These are phyloP conservation scores for Russula olivacea DNA, from an alignment of 768 basidiomycete species.

Conservation along the genomic window DNA sequence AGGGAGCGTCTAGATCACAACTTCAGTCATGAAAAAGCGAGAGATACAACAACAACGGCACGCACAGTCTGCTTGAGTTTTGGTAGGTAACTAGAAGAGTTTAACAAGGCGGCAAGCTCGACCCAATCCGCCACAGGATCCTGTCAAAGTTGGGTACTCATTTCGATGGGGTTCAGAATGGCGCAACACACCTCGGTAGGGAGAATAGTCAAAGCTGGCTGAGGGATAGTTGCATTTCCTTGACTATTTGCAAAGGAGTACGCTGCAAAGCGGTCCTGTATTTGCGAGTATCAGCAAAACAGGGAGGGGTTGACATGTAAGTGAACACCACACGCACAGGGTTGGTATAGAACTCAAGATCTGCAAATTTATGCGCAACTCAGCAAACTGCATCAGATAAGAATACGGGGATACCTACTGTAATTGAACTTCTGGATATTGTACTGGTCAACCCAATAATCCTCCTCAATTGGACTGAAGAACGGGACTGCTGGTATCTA, in stretches of 20 bases:
- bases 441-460: conserved; percentile 64
- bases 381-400: neutral
- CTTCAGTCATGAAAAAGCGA: neutral
- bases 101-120: conserved; percentile 27
- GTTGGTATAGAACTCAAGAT: conserved; percentile 58
- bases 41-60: neutral
- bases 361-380: conserved; percentile 32
- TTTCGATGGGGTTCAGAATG: neutral
- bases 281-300: neutral
- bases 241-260: conserved; percentile 36
- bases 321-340: conserved; percentile 28
- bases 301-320: conserved; percentile 28
- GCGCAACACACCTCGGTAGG: conserved; percentile 31
- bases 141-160: conserved; percentile 22
- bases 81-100: conserved; percentile 32
- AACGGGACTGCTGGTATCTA: conserved; percentile 61
- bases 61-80: conserved; percentile 34
- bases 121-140: conserved; percentile 45
- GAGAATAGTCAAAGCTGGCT: conserved; percentile 38
- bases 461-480: conserved; percentile 54
- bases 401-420: conserved; percentile 41
- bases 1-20: conserved; percentile 37
- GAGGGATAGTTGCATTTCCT: conserved; percentile 39
- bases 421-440: conserved; percentile 50
- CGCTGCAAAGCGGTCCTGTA: conserved; percentile 36